A percentile compares a stretch with the other conserved stretches of the same genome.
Conservation (phyloP, 192 early-diverging fungal species). For the Podila epigama region DNA sequence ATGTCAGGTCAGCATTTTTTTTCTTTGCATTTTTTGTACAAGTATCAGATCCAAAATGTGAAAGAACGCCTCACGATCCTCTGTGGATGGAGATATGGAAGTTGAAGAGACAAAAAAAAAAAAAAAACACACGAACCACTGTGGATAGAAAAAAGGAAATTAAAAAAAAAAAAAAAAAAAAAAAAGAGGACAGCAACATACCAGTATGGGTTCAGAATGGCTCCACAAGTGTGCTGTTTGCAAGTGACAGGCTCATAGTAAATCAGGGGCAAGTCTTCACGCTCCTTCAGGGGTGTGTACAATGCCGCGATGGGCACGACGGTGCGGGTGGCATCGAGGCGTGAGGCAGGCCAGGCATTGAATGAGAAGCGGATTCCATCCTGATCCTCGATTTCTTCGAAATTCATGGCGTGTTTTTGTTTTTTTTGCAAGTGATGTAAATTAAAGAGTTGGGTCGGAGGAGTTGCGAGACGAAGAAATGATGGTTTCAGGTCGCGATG, state of each 20-base stretch:
- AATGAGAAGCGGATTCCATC: constrained; percentile 97
- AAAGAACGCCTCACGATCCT: background rate
- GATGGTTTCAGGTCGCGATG: background rate
- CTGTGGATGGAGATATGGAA: background rate
- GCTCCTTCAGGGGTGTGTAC: constrained; percentile 96
- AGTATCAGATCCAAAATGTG: background rate
- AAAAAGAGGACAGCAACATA: too few species aligned
- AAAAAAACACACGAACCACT: too few species aligned
- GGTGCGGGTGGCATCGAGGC: constrained; percentile 91
- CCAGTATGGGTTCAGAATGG: constrained; percentile 98
- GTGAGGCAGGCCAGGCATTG: constrained; percentile 96
- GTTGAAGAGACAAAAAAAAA: background rate
- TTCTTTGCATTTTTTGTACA: background rate
- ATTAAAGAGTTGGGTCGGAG: background rate
- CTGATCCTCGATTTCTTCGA: constrained; percentile 90
- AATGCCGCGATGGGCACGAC: constrained; percentile 93
- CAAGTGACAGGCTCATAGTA: constrained; percentile 98
- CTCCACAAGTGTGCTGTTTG: constrained; percentile 88
- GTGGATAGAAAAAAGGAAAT: too few species aligned
- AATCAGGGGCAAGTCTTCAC: constrained; percentile 83
- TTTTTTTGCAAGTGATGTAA: background rate
- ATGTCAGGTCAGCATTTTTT: too few species aligned
- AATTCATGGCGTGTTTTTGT: constrained; percentile 64
- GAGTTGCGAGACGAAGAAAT: background rate
- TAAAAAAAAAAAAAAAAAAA: too few species aligned